These are phyloP conservation scores for Trichoderma sp. DNA, from an alignment of 2,329 filamentous ascomycete species.

Conservation along the genomic window DNA sequence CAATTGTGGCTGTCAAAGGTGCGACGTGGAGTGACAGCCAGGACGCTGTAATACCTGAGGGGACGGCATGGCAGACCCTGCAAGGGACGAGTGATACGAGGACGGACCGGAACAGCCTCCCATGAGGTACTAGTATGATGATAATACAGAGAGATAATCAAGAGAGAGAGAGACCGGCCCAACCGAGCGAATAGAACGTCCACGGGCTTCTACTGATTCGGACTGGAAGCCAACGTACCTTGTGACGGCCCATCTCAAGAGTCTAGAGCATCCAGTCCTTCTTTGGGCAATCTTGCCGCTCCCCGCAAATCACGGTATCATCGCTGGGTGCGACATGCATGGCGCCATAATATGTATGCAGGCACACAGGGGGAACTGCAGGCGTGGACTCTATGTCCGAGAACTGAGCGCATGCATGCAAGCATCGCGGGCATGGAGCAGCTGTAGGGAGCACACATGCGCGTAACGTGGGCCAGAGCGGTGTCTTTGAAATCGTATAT, in stretches of 20 bases:
- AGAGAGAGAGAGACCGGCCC: no score
- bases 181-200: no score
- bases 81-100: neutral
- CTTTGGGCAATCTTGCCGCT: conserved; percentile 1
- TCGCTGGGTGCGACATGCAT: conserved; percentile 14
- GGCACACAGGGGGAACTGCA: conserved; percentile 26
- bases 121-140: neutral
- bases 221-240: no score
- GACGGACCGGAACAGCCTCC: neutral
- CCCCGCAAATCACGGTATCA: conserved; percentile 16
- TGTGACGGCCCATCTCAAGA: no score
- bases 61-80: neutral
- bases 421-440: neutral
- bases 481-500: neutral
- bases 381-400: neutral
- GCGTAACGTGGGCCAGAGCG: neutral
- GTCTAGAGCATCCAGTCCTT: neutral
- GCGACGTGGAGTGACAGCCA: conserved; percentile 14
- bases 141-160: no score
- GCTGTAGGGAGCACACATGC: conserved; percentile 12
- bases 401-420: neutral
- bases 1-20: conserved; percentile 23
- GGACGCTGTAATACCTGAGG: neutral
- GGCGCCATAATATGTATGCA: conserved; percentile 18
- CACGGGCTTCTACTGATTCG: no score